A percentile compares a stretch with the other conserved stretches of the same genome.
Conservation (phyloP, 2,329 filamentous ascomycete genomes). For the Lachnellula suecica region DNA sequence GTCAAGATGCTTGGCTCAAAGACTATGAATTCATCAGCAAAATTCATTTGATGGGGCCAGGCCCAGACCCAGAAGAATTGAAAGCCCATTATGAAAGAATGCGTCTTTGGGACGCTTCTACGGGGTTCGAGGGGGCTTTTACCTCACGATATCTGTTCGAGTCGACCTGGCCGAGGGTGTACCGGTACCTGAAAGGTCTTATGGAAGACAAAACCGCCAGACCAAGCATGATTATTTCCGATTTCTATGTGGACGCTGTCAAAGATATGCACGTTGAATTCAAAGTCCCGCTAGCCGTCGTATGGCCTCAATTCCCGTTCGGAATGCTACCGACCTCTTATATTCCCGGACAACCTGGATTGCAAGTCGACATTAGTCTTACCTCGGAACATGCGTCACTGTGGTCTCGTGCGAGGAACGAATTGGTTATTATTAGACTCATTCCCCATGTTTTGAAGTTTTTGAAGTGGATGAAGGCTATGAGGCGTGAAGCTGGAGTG, state of each 20-base stretch:
- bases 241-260: constrained; percentile 44
- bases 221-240: constrained; percentile 42
- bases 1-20: constrained; percentile 36
- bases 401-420: neutral
- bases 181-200: constrained; percentile 26
- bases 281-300: constrained; percentile 37
- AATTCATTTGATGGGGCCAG: constrained; percentile 34
- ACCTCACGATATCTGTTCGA: constrained; percentile 38
- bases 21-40: constrained; percentile 30
- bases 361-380: constrained; percentile 1
- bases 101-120: constrained; percentile 33
- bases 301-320: constrained; percentile 43
- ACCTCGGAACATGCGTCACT: constrained; percentile 1
- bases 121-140: constrained; percentile 33
- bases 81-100: constrained; percentile 38
- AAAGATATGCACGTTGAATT: constrained; percentile 40
- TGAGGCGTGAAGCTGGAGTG: constrained; percentile 30
- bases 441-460: neutral
- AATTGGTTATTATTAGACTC: neutral
- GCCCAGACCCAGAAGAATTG: constrained; percentile 29
- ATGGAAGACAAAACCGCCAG: constrained; percentile 19
- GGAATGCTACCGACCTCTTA: constrained; percentile 38
- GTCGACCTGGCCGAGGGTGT: constrained; percentile 36
- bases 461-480: constrained; percentile 1
- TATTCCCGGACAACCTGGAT: constrained; percentile 40